These are phyloP conservation scores for Aspergillus pseudonomiae DNA, from an alignment of 2,329 filamentous ascomycete genomes.

Conservation along the genomic window DNA sequence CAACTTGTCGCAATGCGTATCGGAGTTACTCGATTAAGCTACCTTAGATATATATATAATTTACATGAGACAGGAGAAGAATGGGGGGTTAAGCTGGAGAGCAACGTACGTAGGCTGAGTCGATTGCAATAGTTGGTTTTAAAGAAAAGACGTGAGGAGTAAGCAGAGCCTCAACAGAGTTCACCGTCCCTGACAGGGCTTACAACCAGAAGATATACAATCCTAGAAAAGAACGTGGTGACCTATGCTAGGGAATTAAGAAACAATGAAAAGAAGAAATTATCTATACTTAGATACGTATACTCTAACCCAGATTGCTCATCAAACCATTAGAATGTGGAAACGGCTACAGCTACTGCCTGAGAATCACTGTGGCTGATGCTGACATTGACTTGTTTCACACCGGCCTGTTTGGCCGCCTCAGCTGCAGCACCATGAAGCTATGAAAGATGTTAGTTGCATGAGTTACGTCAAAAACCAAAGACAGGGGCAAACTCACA, in stretches of 20 bases:
- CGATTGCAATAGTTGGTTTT: background rate
- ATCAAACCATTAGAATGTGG: conserved; percentile 62
- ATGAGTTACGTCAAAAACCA: conserved; percentile 13
- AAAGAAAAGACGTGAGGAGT: background rate
- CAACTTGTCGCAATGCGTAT: background rate
- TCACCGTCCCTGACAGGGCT: background rate
- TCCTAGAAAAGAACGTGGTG: background rate
- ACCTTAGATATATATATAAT: background rate
- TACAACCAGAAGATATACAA: background rate
- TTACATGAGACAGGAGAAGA: background rate
- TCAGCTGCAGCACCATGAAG: conserved; percentile 81
- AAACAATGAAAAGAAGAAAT: background rate
- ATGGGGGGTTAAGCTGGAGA: background rate
- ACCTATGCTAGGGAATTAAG: background rate
- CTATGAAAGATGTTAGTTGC: conserved; percentile 54
- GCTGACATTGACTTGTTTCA: conserved; percentile 87
- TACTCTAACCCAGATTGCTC: conserved; percentile 15
- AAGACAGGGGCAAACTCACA: conserved; percentile 60
- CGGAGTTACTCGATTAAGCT: background rate
- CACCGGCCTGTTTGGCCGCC: conserved; percentile 81
- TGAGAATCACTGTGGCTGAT: conserved; percentile 96
- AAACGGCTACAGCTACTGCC: conserved; percentile 90
- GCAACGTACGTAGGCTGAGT: background rate
- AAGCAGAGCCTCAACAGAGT: background rate
- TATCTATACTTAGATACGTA: conserved; percentile 13